Base-by-base conservation (phyloP, 2,329 filamentous ascomycete species). In the Alternaria arbusti region DNA sequence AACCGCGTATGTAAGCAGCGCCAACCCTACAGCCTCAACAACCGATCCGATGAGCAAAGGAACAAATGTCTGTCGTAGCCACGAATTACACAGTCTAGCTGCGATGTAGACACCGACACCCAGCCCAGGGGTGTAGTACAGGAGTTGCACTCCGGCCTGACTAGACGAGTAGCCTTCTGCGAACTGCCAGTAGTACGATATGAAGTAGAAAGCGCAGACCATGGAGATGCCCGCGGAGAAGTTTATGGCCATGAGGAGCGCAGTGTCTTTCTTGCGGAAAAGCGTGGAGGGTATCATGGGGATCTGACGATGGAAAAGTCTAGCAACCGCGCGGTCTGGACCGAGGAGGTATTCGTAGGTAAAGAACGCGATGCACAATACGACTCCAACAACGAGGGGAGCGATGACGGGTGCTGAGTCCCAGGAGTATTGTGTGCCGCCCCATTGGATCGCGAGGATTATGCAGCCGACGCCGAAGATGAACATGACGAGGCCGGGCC, bases 101-200 rank as follows among this genome's bases (percentile, higher is more conserved):
- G 88, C 86, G 4, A 83, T 56, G 67, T 86, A 89, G 5, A 86
- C 86, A 44, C 90, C 90, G 2, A 78, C 83, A 71, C 83, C 88
- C 9, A 91, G 78, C 0, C 90, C 89, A 0, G 89, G 89, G 1
- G 88, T 84, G 68, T 89, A 91, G 74, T 86, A 91, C 1, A 91
- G 78, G 11, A 92, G 80, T 61, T 89, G 84, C 72, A 75, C 58
- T n/a, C 77, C 77, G 3, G 76, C 72, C 57, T 74, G 65, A 23
- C 84, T 84, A 26, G 80, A 82, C 26, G 67, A 75, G 64, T 86
- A 86, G 6, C 82, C 84, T 76, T 87, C 80, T 0, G 91, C 89
- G 15, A 90, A 79, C 2, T 87, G 86, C 74, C 91, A 91, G 76
- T 91, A 92, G 17, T 91, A 84, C 15, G 87, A 87, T 68, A 90